phyloP scores from a whole-genome alignment of 2,329 filamentous ascomycete species.

The Raffaelea arxii region DNA sequence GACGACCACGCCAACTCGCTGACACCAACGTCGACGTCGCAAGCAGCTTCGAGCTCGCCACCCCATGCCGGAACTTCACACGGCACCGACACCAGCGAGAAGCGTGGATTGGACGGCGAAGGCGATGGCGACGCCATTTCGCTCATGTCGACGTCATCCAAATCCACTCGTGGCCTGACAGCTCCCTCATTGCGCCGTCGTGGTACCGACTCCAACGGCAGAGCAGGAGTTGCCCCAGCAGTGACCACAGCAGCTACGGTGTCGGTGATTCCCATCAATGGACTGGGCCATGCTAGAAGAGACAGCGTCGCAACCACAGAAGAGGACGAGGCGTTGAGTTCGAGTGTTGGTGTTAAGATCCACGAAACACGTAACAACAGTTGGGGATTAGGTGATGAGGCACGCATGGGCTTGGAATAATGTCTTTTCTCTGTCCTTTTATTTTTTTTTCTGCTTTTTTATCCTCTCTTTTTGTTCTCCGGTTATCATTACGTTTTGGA shows the following conservation, averaged over 20 bases:
- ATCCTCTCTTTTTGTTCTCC: too few species aligned
- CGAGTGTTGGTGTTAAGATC: constrained; percentile 40
- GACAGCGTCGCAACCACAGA: constrained; percentile 32
- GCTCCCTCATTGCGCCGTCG: constrained; percentile 30
- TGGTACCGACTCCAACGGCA: constrained; percentile 23
- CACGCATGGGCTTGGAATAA: constrained; percentile 71
- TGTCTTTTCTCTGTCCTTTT: not conserved
- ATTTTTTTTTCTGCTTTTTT: not conserved
- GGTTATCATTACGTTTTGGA: too few species aligned
- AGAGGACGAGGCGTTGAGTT: constrained; percentile 30
- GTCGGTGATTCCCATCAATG: constrained; percentile 12
- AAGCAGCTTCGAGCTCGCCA: constrained; percentile 4
- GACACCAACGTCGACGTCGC: constrained; percentile 21
- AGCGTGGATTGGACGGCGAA: constrained; percentile 1
- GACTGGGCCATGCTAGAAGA: constrained; percentile 24
- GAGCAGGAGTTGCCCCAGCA: constrained; percentile 12
- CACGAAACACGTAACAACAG: constrained; percentile 44
- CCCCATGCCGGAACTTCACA: constrained; percentile 7
- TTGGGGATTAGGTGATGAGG: constrained; percentile 80
- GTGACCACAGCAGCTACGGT: constrained; percentile 5
- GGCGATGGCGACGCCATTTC: constrained; percentile 33
- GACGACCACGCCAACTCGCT: constrained; percentile 33
- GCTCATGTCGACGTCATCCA: constrained; percentile 37
- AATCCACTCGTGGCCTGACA: constrained; percentile 25
- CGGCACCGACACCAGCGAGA: not conserved